Base-by-base conservation (phyloP, 2,329 filamentous ascomycete genomes). In the Colletotrichum filicis region DNA sequence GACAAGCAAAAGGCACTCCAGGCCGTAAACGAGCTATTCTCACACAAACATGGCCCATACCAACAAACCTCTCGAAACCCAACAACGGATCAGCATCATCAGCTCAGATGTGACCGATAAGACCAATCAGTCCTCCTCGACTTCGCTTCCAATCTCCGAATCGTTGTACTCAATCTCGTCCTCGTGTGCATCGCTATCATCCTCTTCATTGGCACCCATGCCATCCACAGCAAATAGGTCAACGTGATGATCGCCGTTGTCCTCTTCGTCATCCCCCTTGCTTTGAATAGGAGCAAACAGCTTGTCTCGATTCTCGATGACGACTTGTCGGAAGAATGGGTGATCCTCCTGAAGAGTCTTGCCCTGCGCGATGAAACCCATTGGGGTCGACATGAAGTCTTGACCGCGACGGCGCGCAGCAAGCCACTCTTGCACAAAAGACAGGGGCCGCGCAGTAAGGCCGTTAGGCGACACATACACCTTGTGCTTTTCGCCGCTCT, bases 401-500 rank as follows among this genome's bases (percentile, higher is more conserved):
- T 91, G 88, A 0, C 87, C 87, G 49, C 87, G 87, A 1, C 89
- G 86, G 1, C 87, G 83, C 0, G 89, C 72, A 0, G 86, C 80
- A 0, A 92, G 80, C 89, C 89, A 92, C 58, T 92, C 89, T 26
- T 88, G 83, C 0, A 92, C 76, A 76, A 90, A 90, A 0, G 78
- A 81, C 5, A 86, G 74, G 0, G 85, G 85, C 24, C 82, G 83
- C 0, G 68, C 49, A 1, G 83, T 82, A 19, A 84, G 75, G 6
- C 56, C 68, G 2, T 7, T 14, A 55, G 53, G 0, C 19, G 28
- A 16, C 6, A 35, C 28, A 22, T 30, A 8, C 52, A 66, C 19
- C 3, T 37, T 53, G 9, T 55, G 19, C 16, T 32, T 30, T 16
- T 53, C 30, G 53, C 42, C n/a, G 46, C 3, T 19, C 8, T 66